Evolutionary conservation across 441 rosid species (phyloP).

Genomic region (Syzygium malaccense): DNA sequence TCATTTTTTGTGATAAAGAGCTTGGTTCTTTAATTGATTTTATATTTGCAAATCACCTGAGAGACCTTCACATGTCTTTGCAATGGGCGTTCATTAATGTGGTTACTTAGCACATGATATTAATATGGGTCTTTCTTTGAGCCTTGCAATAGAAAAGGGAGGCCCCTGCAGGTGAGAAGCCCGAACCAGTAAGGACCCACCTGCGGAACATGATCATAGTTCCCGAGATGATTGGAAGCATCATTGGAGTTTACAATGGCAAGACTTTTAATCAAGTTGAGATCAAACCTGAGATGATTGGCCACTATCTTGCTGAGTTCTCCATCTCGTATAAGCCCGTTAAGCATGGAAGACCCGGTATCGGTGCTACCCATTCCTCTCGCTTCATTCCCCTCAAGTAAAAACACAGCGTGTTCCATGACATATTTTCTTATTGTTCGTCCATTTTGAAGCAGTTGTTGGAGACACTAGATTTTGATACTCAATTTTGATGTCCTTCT

Average conservation of each 20-base stretch:
- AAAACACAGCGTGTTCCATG: neutral
- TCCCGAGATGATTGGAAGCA: slow-evolving; percentile 6
- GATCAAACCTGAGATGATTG: slow-evolving; percentile 6
- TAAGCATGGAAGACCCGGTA: slow-evolving; percentile 11
- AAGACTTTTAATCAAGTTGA: slow-evolving; percentile 8
- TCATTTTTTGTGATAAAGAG: neutral
- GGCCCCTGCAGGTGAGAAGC: slow-evolving; percentile 12
- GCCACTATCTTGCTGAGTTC: slow-evolving; percentile 8
- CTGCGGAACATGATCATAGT: slow-evolving; percentile 9
- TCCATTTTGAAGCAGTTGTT: neutral
- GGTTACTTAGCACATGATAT: neutral
- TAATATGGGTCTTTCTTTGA: neutral
- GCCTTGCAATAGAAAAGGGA: neutral
- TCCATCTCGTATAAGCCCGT: slow-evolving; percentile 7
- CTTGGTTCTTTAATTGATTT: neutral
- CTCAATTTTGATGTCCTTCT: neutral
- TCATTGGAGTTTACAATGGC: slow-evolving; percentile 6
- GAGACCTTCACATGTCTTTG: neutral
- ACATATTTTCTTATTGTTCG: neutral
- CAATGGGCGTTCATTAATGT: neutral
- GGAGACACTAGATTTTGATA: neutral
- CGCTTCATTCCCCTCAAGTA: slow-evolving; percentile 9
- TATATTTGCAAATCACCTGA: neutral
- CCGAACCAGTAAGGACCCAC: slow-evolving; percentile 9
- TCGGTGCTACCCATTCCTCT: slow-evolving; percentile 11